Percentiles rank a stretch among this genome's conserved stretches.
Evolutionary conservation across 352 stramenopile species (phyloP).

Genomic region (Globisporangium okanoganense): DNA sequence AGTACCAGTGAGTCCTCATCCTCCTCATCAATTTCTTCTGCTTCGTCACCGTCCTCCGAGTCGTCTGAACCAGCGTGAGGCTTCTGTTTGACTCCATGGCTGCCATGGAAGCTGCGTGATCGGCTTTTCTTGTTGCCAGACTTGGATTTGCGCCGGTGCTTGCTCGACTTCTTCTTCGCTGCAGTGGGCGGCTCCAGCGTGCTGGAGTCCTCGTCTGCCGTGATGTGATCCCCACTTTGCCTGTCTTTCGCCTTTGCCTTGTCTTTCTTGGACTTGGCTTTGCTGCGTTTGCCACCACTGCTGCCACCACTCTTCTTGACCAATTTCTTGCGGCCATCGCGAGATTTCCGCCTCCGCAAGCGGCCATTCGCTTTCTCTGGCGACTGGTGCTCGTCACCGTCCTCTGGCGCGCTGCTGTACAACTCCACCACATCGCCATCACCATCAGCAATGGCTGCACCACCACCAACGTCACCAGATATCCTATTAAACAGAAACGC

Average conservation of each 20-base stretch:
- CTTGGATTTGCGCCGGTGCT: slow-evolving; percentile 10
- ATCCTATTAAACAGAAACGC: background rate
- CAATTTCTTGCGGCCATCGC: slow-evolving; percentile 10
- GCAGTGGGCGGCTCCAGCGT: background rate
- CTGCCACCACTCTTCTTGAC: slow-evolving; percentile 1
- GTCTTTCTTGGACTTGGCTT: slow-evolving; percentile 13
- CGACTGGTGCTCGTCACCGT: background rate
- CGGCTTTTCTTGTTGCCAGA: slow-evolving; percentile 11
- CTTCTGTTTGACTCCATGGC: slow-evolving; percentile 2
- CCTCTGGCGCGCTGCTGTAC: slow-evolving; percentile 34
- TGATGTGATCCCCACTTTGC: too few species aligned
- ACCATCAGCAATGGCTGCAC: slow-evolving; percentile 2
- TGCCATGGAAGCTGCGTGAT: background rate
- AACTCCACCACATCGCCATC: slow-evolving; percentile 14
- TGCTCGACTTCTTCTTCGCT: slow-evolving; percentile 12
- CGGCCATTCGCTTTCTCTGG: background rate
- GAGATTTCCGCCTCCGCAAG: slow-evolving; percentile 7
- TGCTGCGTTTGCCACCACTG: slow-evolving; percentile 8
- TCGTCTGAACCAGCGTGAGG: background rate
- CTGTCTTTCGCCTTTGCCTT: slow-evolving; percentile 10
- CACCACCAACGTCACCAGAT: background rate
- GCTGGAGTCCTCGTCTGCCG: background rate
- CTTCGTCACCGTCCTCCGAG: slow-evolving; percentile 3
- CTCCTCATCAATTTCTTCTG: background rate
- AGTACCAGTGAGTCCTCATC: background rate